A percentile compares a stretch with the other conserved stretches of the same genome.
These are phyloP conservation scores for Amyloporia xantha DNA, from an alignment of 768 basidiomycete species.

Conservation along the genomic window DNA sequence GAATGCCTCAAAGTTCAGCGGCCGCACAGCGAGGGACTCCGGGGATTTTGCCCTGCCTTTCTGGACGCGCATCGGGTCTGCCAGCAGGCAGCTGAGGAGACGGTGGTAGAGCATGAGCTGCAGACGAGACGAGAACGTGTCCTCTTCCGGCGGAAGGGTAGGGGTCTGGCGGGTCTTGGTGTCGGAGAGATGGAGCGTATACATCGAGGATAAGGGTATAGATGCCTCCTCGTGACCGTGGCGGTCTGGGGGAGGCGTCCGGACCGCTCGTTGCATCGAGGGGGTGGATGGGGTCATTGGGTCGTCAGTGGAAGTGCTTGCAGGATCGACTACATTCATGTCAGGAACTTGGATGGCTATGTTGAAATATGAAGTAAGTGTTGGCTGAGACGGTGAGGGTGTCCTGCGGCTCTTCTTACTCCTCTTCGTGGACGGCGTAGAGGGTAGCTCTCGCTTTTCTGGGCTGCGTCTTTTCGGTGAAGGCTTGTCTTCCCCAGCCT, in stretches of 20 bases:
- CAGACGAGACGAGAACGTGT: constrained; percentile 51
- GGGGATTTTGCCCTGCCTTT: neutral
- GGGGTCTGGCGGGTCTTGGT: constrained; percentile 58
- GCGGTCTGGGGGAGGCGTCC: neutral
- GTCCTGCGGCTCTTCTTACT: constrained; percentile 23
- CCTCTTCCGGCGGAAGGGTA: constrained; percentile 49
- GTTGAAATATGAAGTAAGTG: constrained; percentile 18
- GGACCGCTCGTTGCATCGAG: neutral
- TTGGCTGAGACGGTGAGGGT: constrained; percentile 16
- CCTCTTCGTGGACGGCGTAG: constrained; percentile 19
- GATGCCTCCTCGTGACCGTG: too few species aligned
- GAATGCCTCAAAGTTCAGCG: constrained; percentile 45
- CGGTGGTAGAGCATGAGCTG: constrained; percentile 78
- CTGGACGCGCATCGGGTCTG: constrained; percentile 27
- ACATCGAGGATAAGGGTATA: constrained; percentile 15
- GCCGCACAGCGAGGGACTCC: neutral
- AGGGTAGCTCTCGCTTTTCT: constrained; percentile 14
- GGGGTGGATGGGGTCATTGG: neutral
- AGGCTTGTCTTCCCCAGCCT: too few species aligned
- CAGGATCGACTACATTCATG: neutral
- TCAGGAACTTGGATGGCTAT: neutral
- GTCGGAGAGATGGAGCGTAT: constrained; percentile 47
- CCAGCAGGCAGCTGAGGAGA: constrained; percentile 48
- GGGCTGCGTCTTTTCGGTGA: neutral
- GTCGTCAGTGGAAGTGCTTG: neutral